Percentiles rank a stretch among this genome's conserved stretches.
phyloP scores from a whole-genome alignment of 345 rosid species.

The Corchorus olitorius region DNA sequence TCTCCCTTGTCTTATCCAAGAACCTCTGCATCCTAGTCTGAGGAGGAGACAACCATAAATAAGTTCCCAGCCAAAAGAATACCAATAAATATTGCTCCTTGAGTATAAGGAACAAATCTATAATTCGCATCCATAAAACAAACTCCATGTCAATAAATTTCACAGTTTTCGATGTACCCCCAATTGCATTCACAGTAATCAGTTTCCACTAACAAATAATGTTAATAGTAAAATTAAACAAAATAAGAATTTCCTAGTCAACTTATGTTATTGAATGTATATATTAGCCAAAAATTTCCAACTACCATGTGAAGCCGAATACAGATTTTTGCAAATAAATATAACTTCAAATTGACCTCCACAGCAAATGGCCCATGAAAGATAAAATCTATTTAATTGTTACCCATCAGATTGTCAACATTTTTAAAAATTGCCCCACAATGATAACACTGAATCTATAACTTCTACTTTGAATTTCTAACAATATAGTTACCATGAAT shows the following conservation, averaged over 20 bases:
- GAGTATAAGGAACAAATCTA: neutral
- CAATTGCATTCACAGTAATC: neutral
- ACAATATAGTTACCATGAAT: too few species aligned
- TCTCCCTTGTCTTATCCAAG: slow-evolving; percentile 69
- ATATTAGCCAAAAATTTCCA: neutral
- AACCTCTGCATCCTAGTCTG: slow-evolving; percentile 76
- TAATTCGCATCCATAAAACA: neutral
- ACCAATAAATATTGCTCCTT: neutral
- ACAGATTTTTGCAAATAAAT: neutral
- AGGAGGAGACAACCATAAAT: slow-evolving; percentile 5
- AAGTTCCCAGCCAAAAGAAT: slow-evolving; percentile 20
- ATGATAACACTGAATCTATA: neutral
- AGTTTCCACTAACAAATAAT: neutral
- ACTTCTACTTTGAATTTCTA: neutral
- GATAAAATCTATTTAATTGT: neutral
- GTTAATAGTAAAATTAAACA: neutral
- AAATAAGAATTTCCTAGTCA: too few species aligned
- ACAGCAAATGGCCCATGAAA: neutral
- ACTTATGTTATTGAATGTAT: neutral
- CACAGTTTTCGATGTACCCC: neutral
- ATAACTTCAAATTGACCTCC: neutral
- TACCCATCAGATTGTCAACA: neutral
- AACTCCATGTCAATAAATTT: neutral
- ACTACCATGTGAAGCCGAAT: neutral
- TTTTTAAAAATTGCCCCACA: neutral